A percentile compares a stretch with the other conserved stretches of the same genome.
These are phyloP conservation scores for Funneliformis geosporum DNA, from an alignment of 192 early-diverging fungal species.

Conservation along the genomic window DNA sequence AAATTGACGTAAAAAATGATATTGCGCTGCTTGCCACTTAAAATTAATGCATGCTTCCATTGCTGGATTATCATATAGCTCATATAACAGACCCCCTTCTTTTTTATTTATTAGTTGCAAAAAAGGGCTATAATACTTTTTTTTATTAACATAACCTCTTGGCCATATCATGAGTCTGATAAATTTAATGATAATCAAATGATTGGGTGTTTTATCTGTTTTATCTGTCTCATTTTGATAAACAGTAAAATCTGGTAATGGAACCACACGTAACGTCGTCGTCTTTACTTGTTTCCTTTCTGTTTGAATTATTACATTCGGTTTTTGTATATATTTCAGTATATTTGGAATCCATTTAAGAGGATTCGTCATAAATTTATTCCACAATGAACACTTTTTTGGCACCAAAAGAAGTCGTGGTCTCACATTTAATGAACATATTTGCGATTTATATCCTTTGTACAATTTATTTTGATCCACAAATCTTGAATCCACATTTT, in stretches of 20 bases:
- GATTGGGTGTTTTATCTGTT: background rate
- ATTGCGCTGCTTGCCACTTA: background rate
- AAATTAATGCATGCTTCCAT: background rate
- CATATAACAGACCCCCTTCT: background rate
- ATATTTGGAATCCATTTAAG: too few relatives aligned
- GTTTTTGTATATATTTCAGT: too few relatives aligned
- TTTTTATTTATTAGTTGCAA: background rate
- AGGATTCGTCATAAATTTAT: background rate
- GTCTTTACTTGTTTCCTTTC: background rate
- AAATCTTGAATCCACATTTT: background rate
- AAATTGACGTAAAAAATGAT: background rate
- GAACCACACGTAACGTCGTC: background rate
- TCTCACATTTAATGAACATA: background rate
- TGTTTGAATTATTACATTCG: too few relatives aligned
- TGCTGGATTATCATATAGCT: background rate
- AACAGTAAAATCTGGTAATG: background rate
- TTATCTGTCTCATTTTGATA: background rate
- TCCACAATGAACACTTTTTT: background rate
- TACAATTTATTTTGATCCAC: background rate
- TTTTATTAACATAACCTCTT: background rate
- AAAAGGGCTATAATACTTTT: background rate
- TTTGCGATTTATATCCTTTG: background rate
- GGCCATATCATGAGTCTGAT: background rate
- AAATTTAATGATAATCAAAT: too few relatives aligned
- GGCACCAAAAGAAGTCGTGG: background rate